Percentiles rank a stretch among this genome's conserved stretches.
phyloP scores from a whole-genome alignment of 345 rosid genomes.

The Citropsis articulata region DNA sequence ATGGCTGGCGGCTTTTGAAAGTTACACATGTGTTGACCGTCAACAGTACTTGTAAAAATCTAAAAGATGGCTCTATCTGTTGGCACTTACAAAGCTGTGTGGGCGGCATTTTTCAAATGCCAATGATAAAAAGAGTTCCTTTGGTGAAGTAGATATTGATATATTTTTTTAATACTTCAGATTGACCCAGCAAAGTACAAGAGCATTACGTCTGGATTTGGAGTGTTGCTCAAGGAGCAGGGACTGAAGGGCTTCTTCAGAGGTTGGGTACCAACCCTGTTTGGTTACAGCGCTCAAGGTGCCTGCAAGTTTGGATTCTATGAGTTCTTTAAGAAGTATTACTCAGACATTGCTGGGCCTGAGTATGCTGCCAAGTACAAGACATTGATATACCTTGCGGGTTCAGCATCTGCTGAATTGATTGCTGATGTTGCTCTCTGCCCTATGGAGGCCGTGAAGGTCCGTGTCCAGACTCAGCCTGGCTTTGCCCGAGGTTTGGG shows the following conservation, averaged over 20 bases:
- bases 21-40: neutral
- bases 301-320: constrained; percentile 90
- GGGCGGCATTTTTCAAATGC: neutral
- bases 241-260: constrained; percentile 74
- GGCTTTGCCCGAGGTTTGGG: constrained; percentile 90
- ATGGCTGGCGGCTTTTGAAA: neutral
- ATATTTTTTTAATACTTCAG: constrained; percentile 25
- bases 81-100: neutral
- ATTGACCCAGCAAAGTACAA: constrained; percentile 88
- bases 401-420: constrained; percentile 92
- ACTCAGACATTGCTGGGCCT: constrained; percentile 92
- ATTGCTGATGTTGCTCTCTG: constrained; percentile 94
- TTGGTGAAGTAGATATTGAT: neutral
- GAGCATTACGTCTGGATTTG: constrained; percentile 74
- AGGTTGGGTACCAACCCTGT: constrained; percentile 92
- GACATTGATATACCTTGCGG: constrained; percentile 86
- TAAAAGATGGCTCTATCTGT: neutral
- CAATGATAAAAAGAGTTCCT: neutral
- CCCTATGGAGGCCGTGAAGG: constrained; percentile 96
- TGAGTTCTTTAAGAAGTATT: constrained; percentile 88
- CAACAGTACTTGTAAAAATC: neutral
- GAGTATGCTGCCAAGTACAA: constrained; percentile 83
- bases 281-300: constrained; percentile 96
- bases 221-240: constrained; percentile 75
- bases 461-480: constrained; percentile 94